Percentiles rank a stretch among this genome's conserved stretches.
These are phyloP conservation scores for Magnaporthiopsis poae DNA, from an alignment of 2,329 filamentous ascomycete genomes.

Conservation along the genomic window DNA sequence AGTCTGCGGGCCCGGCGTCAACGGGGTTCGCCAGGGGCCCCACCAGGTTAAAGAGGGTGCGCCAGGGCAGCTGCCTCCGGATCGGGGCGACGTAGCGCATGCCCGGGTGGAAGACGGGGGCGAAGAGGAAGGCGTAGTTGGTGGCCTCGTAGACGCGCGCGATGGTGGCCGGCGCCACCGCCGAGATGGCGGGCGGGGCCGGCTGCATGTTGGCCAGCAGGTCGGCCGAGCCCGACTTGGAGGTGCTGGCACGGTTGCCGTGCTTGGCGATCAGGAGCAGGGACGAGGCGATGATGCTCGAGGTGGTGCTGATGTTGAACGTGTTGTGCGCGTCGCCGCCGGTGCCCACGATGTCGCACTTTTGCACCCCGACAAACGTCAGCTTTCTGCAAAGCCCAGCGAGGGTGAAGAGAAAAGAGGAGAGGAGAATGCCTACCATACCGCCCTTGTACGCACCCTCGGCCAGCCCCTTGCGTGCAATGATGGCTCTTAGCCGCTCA, in stretches of 20 bases:
- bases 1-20: constrained; percentile 32
- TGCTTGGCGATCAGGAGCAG: constrained; percentile 85
- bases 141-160: constrained; percentile 62
- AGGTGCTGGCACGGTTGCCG: constrained; percentile 90
- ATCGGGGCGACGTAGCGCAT: constrained; percentile 84
- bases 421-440: constrained; percentile 48
- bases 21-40: constrained; percentile 87
- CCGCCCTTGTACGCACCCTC: constrained; percentile 74
- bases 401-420: too few species aligned
- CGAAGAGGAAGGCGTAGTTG: constrained; percentile 93
- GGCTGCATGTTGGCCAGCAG: constrained; percentile 69
- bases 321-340: constrained; percentile 94
- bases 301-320: constrained; percentile 94
- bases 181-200: constrained; percentile 60
- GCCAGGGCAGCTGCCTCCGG: constrained; percentile 78
- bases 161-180: constrained; percentile 63
- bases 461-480: constrained; percentile 49
- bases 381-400: background rate
- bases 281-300: constrained; percentile 81
- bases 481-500: constrained; percentile 47
- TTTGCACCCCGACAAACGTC: background rate
- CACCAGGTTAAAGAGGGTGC: constrained; percentile 95
- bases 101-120: constrained; percentile 89
- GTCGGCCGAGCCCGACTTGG: constrained; percentile 89
- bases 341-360: constrained; percentile 91